Evolutionary conservation across 1,284 basidiomycete genomes (phyloP), one percentile per base, ranked within the genome.

Genomic region (Phaffia rhodozyma): DNA sequence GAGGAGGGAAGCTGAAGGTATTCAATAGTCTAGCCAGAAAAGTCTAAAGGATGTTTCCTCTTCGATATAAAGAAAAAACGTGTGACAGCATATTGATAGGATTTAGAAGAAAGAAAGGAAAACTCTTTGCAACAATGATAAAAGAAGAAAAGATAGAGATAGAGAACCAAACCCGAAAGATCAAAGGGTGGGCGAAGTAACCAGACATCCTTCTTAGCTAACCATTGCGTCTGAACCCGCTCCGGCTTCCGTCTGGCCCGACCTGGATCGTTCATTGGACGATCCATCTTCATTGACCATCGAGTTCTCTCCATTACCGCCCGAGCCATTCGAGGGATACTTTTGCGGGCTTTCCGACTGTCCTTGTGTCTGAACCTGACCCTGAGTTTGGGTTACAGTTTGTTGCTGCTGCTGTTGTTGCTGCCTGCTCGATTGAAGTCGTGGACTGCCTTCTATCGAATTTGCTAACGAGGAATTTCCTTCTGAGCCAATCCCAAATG

Each of bases 401-500:
- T 51, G 23, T 23, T 25, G 25, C 20, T 25, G 59, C 34, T 52
- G 60, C 20, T 52, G 52, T 23, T 55, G 51, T 20, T 56, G 25
- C n/a, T 18, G 58, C 38, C 38, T 43, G 38, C 7, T 16, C 16
- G 38, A 43, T 16, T 16, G 38, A 43, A 11, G 38, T 43, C 13
- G 34, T 38, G 58, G 16, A 30, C 18, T 27, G 25, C 13, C 30
- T 27, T 25, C 55, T 9, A 32, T 27, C 34, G 25, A n/a, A 20
- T n/a, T 16, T 25, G 75, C 66, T 82, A 81, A 62, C 91, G 89
- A 0, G 89, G 88, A 5, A 89, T 91, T 87, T 43, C 38, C 38
- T 16, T 11, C 38, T 2, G 38, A 43, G 13, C 38, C 38, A 16
- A 91, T 91, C 7, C 86, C 87, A 70, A 92, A 92, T 53, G 89